Evolutionary conservation across 176 grass and related monocot species (phyloP).

Genomic region (Phragmites australis): DNA sequence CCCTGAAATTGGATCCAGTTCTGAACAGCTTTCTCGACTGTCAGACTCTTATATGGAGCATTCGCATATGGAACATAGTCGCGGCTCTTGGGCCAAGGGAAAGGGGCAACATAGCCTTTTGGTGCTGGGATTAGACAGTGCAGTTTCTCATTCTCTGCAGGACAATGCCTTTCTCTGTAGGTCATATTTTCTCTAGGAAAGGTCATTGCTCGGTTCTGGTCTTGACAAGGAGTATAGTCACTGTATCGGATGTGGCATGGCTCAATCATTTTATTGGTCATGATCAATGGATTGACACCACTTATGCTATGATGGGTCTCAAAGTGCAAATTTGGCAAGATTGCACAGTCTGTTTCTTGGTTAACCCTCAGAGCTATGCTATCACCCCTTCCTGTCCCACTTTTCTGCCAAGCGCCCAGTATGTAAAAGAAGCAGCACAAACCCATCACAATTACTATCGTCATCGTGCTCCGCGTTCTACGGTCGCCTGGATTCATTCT

Average conservation of each 20-base stretch:
- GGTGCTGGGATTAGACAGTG: constrained; percentile 75
- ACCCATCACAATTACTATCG: constrained; percentile 56
- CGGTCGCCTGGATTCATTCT: constrained; percentile 61
- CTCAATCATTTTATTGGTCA: constrained; percentile 57
- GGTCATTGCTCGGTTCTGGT: constrained; percentile 64
- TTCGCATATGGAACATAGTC: constrained; percentile 78
- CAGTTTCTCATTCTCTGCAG: constrained; percentile 64
- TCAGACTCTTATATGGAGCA: constrained; percentile 69
- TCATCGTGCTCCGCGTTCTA: constrained; percentile 60
- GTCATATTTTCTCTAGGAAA: constrained; percentile 79
- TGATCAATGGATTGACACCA: constrained; percentile 42
- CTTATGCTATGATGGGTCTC: constrained; percentile 76
- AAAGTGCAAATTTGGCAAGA: constrained; percentile 74
- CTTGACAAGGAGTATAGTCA: constrained; percentile 81
- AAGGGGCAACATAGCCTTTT: constrained; percentile 76
- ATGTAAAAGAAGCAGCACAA: constrained; percentile 82
- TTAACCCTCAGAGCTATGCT: constrained; percentile 61
- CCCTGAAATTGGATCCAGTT: constrained; percentile 79
- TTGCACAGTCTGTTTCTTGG: constrained; percentile 69
- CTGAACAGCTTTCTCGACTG: constrained; percentile 67
- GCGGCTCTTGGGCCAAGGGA: constrained; percentile 80
- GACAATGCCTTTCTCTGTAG: constrained; percentile 77
- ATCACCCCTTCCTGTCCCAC: constrained; percentile 75
- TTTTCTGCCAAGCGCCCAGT: constrained; percentile 88
- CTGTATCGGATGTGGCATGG: constrained; percentile 61